Evolutionary conservation across 805 yeast species (phyloP).

Genomic region (Maudiozyma bulderi): DNA sequence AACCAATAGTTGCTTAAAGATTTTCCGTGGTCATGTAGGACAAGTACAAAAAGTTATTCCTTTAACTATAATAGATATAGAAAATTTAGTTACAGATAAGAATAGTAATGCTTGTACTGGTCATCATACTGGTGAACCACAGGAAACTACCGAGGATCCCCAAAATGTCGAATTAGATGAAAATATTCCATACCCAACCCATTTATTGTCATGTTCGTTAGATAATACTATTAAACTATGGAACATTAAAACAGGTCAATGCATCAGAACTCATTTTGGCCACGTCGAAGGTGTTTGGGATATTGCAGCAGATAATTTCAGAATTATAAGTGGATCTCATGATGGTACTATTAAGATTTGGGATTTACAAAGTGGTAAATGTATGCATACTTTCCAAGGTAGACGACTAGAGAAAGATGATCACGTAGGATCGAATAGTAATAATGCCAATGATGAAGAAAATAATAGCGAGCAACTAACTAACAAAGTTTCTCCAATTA

Average conservation of each 20-base stretch:
- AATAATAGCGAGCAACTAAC: background rate
- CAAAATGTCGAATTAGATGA: conserved; percentile 14
- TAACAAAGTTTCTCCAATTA: conserved; percentile 25
- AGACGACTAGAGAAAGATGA: conserved; percentile 12
- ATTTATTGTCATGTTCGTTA: conserved; percentile 74
- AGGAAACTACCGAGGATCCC: background rate
- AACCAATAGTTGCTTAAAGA: conserved; percentile 66
- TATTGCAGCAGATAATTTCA: conserved; percentile 88
- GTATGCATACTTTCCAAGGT: conserved; percentile 87
- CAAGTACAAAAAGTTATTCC: conserved; percentile 93
- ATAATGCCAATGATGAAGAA: background rate
- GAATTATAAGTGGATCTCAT: conserved; percentile 91
- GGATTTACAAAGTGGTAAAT: conserved; percentile 91
- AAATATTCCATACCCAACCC: conserved; percentile 54
- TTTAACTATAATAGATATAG: conserved; percentile 57
- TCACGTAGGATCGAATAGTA: background rate
- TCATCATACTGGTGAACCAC: conserved; percentile 5
- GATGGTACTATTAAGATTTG: conserved; percentile 87
- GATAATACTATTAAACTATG: conserved; percentile 90
- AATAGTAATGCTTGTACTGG: conserved; percentile 9
- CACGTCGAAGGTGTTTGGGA: conserved; percentile 99
- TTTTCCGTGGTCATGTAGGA: conserved; percentile 83
- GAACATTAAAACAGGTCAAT: conserved; percentile 80
- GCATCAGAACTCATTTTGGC: conserved; percentile 91
- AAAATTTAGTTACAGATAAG: conserved; percentile 38